Percentiles rank a stretch among this genome's conserved stretches.
Conservation (phyloP, 2,329 filamentous ascomycete species). For the Chaetomiaceae sp. region DNA sequence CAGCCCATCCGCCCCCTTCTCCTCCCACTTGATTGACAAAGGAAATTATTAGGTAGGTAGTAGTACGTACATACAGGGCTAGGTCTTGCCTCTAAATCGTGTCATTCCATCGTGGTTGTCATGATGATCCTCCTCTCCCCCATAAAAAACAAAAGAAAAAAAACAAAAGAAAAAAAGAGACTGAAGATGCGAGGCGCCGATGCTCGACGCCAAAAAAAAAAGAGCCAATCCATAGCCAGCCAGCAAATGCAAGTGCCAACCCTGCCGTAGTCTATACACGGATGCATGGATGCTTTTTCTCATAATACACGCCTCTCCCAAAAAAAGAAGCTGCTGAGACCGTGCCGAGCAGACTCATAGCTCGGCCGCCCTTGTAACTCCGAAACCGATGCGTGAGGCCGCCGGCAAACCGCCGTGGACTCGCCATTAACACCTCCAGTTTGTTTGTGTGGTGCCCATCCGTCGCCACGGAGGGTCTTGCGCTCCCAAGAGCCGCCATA, state of each 20-base stretch:
- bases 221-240: slow-evolving; percentile 14
- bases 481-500: background rate
- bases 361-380: background rate
- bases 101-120: slow-evolving; percentile 20
- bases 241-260: slow-evolving; percentile 17
- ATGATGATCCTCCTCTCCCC: slow-evolving; percentile 12
- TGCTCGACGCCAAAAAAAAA: background rate
- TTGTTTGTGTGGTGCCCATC: background rate
- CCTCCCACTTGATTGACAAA: slow-evolving; percentile 12
- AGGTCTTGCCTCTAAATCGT: slow-evolving; percentile 18
- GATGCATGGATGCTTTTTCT: slow-evolving; percentile 9
- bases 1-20: background rate
- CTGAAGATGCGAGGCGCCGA: slow-evolving; percentile 4
- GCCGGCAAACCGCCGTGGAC: background rate
- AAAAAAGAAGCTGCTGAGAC: background rate
- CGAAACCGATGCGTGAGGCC: slow-evolving; percentile 3
- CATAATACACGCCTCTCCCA: slow-evolving; percentile 12
- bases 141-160: background rate
- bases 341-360: background rate
- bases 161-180: background rate
- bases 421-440: background rate
- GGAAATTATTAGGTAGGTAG: slow-evolving; percentile 16
- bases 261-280: slow-evolving; percentile 21
- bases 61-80: slow-evolving; percentile 18
- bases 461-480: slow-evolving; percentile 1